Evolutionary conservation across 345 rosid genomes (phyloP), one percentile per base, ranked within the genome.

Genomic region (Melaleuca quinquenervia): DNA sequence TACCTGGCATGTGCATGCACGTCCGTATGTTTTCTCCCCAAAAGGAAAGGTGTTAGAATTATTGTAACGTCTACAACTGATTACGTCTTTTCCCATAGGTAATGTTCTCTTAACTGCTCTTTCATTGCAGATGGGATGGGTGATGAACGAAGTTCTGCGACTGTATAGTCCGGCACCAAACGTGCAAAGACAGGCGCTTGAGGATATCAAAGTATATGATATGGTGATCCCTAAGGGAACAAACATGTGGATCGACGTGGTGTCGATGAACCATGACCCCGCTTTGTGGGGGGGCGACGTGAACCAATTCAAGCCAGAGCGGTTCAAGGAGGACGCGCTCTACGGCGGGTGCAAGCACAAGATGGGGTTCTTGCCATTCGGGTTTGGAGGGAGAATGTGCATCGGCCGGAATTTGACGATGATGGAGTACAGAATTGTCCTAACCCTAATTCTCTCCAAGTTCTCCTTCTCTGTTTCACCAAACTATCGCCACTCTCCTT

Each of bases 351-450:
- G 87, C 87, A 88, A 82, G 76, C 87, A 88, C 75, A 82, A 82
- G 82, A 85, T 85, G 87, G 89, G 85, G 58, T 88, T 85, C 56
- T 13, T 88, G 85, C 89, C 89, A 22, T 88, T 88, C 11, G 87
- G 89, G 50, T 83, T 88, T 48, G 89, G 89, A 6, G 87, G 83
- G 32, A 85, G 89, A 50, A 85, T 83, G 85, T 88, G 89, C 80
- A 83, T 88, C 51, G 89, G 89, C 4, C 27, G 60, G 64, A 88
- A 85, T 74, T 26, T 88, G 51, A 45, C 85, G n/a, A 50, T 50
- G 83, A 85, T 85, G 85, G 87, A 88, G 84, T 82, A 85, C 83
- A 88, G 83, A 85, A 74, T 85, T 27, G 89, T 84, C 27, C 44
- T 87, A 44, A 50, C 84, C 52, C 55, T 84, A 36, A 45, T 85